A percentile compares a stretch with the other conserved stretches of the same genome.
These are phyloP conservation scores for Lasiodiplodia citricola DNA, from an alignment of 2,329 filamentous ascomycete genomes.

Conservation along the genomic window DNA sequence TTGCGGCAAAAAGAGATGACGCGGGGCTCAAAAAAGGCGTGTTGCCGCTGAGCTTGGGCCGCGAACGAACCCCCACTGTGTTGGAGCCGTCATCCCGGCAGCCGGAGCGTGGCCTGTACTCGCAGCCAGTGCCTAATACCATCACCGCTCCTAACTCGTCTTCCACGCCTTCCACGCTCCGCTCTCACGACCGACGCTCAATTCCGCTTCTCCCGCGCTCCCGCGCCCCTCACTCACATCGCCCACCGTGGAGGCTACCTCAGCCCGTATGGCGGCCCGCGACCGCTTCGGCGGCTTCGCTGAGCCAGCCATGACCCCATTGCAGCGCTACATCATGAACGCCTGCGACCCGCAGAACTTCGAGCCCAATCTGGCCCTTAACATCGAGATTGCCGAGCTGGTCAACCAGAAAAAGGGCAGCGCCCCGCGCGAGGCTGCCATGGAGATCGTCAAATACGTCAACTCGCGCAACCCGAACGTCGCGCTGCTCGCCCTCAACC, in stretches of 20 bases:
- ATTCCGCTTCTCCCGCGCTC: not conserved
- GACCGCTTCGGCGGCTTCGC: conserved; percentile 89
- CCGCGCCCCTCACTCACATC: not conserved
- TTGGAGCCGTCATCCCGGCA: conserved; percentile 19
- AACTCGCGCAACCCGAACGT: conserved; percentile 98
- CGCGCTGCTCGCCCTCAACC: conserved; percentile 81
- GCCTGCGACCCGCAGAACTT: conserved; percentile 97
- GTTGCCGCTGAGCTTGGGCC: not conserved
- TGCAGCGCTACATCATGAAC: conserved; percentile 94
- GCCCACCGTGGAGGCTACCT: conserved; percentile 80
- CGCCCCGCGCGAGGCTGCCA: conserved; percentile 87
- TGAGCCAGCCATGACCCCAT: conserved; percentile 78
- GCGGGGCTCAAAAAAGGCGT: conserved; percentile 12
- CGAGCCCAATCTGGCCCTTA: conserved; percentile 94
- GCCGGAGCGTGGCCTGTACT: conserved; percentile 22
- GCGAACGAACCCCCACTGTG: conserved; percentile 20
- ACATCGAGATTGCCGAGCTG: conserved; percentile 94
- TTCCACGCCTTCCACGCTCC: not conserved
- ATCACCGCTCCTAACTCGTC: conserved; percentile 13
- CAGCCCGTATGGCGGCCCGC: conserved; percentile 91
- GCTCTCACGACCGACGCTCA: not conserved
- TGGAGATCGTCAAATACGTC: conserved; percentile 90
- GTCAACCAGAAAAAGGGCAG: conserved; percentile 98
- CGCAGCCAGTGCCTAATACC: not conserved
- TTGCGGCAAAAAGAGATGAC: conserved; percentile 6